Evolutionary conservation across 2,329 filamentous ascomycete species (phyloP), one percentile per base, ranked within the genome.

Genomic region (Exophiala alcalophila): DNA sequence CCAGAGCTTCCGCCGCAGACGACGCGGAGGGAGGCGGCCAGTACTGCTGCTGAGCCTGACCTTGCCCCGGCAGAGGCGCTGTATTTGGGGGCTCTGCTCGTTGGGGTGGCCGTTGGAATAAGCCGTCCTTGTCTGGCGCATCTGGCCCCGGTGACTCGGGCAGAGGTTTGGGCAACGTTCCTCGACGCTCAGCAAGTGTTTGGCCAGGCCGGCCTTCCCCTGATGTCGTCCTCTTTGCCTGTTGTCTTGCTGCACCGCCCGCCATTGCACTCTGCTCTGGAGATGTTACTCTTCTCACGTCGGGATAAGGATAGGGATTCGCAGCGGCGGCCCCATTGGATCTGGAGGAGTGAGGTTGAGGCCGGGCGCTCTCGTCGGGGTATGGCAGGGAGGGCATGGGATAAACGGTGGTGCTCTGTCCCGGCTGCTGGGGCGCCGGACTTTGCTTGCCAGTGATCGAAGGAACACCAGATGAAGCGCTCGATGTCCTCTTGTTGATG

Each of bases 141-240:
- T 84, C 83, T 14, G 86, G 84, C 30, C 84, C 88, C 12, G 84
- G 81, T 1, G 89, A 90, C 50, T 90, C 88, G 44, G 88, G 84
- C 35, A 95, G 72, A 33, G 88, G 84, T 60, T 87, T 90, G 16
- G 88, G 86, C 5, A 59, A 60, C n/a, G 84, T 83, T 16, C 86
- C 86, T 58, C 90, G 78, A 54, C 90, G 76, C 68, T 95, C 88
- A 12, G 87, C 88, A 46, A 95, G 71, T 71, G 57, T 84, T 71
- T 19, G 77, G 70, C 48, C 72, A 72, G 55, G 71, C 48, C 64
- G 63, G 4, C 76, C 74, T 57, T 84, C 67, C 34, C 75, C 53
- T 66, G 52, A 63, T 64, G 58, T 54, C 63, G 56, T 54, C 65
- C 65, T 32, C 66, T 65, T 54, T 69, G 53, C 37, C 37, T 46